Conservation (phyloP, 352 stramenopile species). For the Pythium apleroticum region DNA sequence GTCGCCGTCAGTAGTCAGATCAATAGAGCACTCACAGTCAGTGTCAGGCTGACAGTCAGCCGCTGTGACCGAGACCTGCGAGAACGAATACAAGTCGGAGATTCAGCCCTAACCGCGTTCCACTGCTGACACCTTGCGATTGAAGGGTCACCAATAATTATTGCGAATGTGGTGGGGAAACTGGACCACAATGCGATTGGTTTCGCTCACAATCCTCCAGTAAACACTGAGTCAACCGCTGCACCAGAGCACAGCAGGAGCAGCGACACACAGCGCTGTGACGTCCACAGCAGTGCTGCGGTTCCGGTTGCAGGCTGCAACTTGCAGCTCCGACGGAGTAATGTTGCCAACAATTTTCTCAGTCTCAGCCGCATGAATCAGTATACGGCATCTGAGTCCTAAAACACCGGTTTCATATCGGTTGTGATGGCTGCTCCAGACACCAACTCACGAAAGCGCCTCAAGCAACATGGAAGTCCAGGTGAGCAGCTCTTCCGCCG, state of each 20-base stretch:
- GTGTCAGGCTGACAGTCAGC: background rate
- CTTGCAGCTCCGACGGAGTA: background rate
- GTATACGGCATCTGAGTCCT: background rate
- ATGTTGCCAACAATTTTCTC: background rate
- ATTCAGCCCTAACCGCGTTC: background rate
- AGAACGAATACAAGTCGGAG: background rate
- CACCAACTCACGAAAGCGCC: background rate
- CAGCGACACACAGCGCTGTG: too few relatives aligned
- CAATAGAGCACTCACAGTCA: background rate
- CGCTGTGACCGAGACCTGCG: background rate
- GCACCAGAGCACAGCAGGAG: too few relatives aligned
- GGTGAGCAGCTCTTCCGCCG: background rate
- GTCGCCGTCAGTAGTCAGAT: conserved; percentile 4
- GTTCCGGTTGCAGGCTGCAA: background rate
- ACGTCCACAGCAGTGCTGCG: too few relatives aligned
- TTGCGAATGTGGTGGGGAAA: background rate
- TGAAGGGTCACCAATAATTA: conserved; percentile 1
- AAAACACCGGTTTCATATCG: background rate
- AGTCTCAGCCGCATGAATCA: background rate
- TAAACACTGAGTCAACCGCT: too few relatives aligned
- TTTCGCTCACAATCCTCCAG: too few relatives aligned
- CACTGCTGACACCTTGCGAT: background rate
- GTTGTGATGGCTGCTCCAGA: background rate
- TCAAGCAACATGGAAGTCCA: conserved; percentile 2
- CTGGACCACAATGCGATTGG: too few relatives aligned